Percentiles rank a stretch among this genome's conserved stretches.
Conservation (phyloP, 495 filamentous ascomycete species). For the Chaetomidium leptoderma region DNA sequence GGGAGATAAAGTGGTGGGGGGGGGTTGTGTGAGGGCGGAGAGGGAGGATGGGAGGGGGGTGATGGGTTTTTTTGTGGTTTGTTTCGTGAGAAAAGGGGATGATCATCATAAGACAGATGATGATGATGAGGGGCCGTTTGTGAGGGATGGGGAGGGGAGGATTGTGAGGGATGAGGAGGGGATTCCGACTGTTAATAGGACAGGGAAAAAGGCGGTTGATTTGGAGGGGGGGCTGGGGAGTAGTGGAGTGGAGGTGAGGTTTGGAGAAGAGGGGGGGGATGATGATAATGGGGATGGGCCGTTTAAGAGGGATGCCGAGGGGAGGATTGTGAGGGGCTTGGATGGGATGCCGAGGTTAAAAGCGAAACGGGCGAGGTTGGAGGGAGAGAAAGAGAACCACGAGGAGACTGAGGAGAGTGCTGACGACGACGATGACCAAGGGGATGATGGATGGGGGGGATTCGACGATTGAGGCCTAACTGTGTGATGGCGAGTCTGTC, state of each 20-base stretch:
- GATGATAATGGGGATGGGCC: slow-evolving; percentile 28
- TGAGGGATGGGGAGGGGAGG: slow-evolving; percentile 36
- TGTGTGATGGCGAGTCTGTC: no score
- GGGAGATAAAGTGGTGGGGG: slow-evolving; percentile 51
- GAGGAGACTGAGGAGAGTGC: slow-evolving; percentile 15
- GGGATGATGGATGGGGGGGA: slow-evolving; percentile 43
- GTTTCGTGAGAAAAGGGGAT: slow-evolving; percentile 41
- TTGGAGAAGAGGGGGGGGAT: slow-evolving; percentile 11
- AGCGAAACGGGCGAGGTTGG: slow-evolving; percentile 21
- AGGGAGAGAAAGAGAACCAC: slow-evolving; percentile 6
- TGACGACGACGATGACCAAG: neutral
- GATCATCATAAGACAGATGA: slow-evolving; percentile 13
- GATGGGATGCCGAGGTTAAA: slow-evolving; percentile 40
- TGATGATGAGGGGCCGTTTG: slow-evolving; percentile 30
- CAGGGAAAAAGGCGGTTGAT: slow-evolving; percentile 21
- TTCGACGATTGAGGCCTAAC: slow-evolving; percentile 39
- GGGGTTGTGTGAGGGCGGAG: slow-evolving; percentile 76
- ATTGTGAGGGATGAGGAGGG: slow-evolving; percentile 37
- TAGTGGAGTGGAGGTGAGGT: slow-evolving; percentile 25
- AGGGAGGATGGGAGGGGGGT: slow-evolving; percentile 70
- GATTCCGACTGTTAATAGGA: slow-evolving; percentile 40
- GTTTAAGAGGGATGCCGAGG: slow-evolving; percentile 28
- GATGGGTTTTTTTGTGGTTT: slow-evolving; percentile 50
- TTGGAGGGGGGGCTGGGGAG: slow-evolving; percentile 27
- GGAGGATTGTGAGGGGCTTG: slow-evolving; percentile 33